Evolutionary conservation across 306 rosid species (phyloP), one percentile per base, ranked within the genome.

Genomic region (Trifolium dubium): DNA sequence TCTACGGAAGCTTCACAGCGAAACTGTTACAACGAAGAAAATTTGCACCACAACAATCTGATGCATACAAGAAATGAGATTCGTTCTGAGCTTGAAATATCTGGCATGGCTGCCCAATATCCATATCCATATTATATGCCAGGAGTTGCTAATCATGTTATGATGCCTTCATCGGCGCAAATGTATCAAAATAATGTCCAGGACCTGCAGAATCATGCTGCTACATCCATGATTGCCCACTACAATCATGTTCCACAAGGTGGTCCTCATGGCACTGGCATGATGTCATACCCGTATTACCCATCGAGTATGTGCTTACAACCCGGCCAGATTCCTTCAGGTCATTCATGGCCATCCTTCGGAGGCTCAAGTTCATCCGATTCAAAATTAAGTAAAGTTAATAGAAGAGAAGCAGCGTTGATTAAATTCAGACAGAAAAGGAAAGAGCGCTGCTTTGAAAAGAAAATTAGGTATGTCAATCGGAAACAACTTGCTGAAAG

Each of bases 391-490:
- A 88, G 81, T 67, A 92, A 92, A 81, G 90, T 85, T 46, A 97
- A 92, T 71, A 86, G 98, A 79, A 95, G 99, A 87, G 99, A 92
- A 82, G 99, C 98, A 47, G 98, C 98, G 15, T 72, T 95, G 86
- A 87, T 92, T 67, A 95, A 95, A 82, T 95, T 95, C 75, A 85
- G 97, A 83, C 98, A 95, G 82, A 95, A 95, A 81, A 88, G 97
- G 79, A 92, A 92, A 83, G 98, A 95, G 49, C 90, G 99, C 1
- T 92, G 97, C 76, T 95, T 95, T 58, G 99, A 92, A 77, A 95
- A 95, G 85, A 92, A 90, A 90, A 92, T 95, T 60, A 83, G 99
- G 79, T 94, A 94, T 65, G 93, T 87, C 51, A 94, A 92, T 74
- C 72, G 97, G 30, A 95, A 95, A 79, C 80, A 37, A 29, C 96